Conservation (phyloP, 2,329 filamentous ascomycete species). For the Paracamarosporium sp. region DNA sequence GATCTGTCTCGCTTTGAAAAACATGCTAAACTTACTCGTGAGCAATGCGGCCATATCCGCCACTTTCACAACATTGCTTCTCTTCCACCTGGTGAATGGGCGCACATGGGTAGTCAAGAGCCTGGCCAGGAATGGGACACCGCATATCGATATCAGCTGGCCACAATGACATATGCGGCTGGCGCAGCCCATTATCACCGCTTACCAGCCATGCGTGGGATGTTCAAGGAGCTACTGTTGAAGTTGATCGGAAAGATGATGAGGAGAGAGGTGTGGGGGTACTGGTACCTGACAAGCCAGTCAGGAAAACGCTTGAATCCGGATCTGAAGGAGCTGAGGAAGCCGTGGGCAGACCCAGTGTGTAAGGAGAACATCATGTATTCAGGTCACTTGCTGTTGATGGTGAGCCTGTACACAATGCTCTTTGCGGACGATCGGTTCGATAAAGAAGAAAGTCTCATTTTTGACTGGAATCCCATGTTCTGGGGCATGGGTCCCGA, state of each 20-base stretch:
- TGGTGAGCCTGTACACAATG: slow-evolving; percentile 51
- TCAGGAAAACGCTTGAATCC: slow-evolving; percentile 45
- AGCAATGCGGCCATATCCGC: slow-evolving; percentile 45
- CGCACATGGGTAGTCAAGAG: slow-evolving; percentile 67
- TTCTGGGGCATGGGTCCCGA: slow-evolving; percentile 31
- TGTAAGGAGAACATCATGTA: slow-evolving; percentile 53
- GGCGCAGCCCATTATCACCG: slow-evolving; percentile 49
- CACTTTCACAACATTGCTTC: slow-evolving; percentile 46
- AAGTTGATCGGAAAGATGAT: slow-evolving; percentile 52
- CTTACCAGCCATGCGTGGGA: slow-evolving; percentile 41
- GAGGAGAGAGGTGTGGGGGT: slow-evolving; percentile 51
- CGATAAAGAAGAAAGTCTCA: slow-evolving; percentile 40
- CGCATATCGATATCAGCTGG: slow-evolving; percentile 50
- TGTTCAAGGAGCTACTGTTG: slow-evolving; percentile 45
- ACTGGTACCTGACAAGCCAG: slow-evolving; percentile 51
- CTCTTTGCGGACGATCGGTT: slow-evolving; percentile 52
- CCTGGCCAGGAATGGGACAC: slow-evolving; percentile 48
- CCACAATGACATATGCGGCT: slow-evolving; percentile 50
- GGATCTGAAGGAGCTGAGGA: slow-evolving; percentile 46
- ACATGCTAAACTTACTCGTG: slow-evolving; percentile 17
- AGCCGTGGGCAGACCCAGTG: slow-evolving; percentile 52
- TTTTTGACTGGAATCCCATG: slow-evolving; percentile 50
- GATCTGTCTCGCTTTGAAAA: background rate
- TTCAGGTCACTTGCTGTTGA: slow-evolving; percentile 49
- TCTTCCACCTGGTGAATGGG: slow-evolving; percentile 89